These are phyloP conservation scores for Ceratobasidium theobromae DNA, from an alignment of 1,284 basidiomycete genomes.

Conservation along the genomic window DNA sequence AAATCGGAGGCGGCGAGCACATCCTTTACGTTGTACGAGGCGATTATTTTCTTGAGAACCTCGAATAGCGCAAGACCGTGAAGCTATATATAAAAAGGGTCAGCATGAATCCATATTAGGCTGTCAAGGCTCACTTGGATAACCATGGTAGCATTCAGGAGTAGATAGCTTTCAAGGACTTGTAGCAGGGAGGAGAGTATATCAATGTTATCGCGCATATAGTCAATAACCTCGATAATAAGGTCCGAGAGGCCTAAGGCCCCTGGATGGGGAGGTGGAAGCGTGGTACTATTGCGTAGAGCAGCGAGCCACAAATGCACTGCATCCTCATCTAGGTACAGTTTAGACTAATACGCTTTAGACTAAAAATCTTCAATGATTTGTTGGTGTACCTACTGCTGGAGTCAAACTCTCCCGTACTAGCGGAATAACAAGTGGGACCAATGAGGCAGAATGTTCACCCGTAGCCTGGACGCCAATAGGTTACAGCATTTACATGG, in stretches of 20 bases:
- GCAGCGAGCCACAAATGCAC: conserved; percentile 74
- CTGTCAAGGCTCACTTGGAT: conserved; percentile 59
- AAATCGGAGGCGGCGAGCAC: conserved; percentile 58
- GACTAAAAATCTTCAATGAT: too few species aligned
- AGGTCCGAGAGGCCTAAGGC: conserved; percentile 62
- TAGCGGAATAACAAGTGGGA: conserved; percentile 66
- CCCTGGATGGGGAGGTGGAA: conserved; percentile 52
- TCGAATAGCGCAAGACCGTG: conserved; percentile 50
- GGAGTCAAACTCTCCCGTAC: conserved; percentile 72
- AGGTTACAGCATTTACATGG: not conserved
- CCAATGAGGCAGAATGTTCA: conserved; percentile 59
- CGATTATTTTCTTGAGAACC: conserved; percentile 54
- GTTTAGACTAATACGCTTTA: conserved; percentile 63
- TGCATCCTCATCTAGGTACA: conserved; percentile 78
- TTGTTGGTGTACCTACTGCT: too few species aligned
- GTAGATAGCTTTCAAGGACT: conserved; percentile 79
- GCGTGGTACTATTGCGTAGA: conserved; percentile 64
- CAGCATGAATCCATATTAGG: not conserved
- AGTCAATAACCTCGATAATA: conserved; percentile 61
- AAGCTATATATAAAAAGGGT: conserved; percentile 15
- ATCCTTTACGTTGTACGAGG: conserved; percentile 57
- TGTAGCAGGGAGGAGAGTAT: conserved; percentile 64
- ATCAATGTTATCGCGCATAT: conserved; percentile 73
- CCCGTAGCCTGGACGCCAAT: conserved; percentile 56
- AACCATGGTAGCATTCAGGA: conserved; percentile 68